phyloP scores from a whole-genome alignment of 495 filamentous ascomycete species.

The Hypoxylon rickii region DNA sequence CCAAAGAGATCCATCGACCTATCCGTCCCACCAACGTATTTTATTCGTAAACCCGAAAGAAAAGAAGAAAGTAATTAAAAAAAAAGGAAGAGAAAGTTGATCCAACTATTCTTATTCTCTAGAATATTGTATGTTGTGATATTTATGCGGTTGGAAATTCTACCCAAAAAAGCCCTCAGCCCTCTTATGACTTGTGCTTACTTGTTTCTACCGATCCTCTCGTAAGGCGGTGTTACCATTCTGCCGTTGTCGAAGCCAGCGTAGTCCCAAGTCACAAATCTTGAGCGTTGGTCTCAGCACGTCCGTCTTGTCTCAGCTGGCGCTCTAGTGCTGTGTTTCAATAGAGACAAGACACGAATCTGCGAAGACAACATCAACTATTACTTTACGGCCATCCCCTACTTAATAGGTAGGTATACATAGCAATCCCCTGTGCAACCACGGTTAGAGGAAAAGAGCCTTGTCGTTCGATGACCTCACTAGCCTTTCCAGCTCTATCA shows the following conservation, averaged over 20 bases:
- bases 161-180: conserved; percentile 8
- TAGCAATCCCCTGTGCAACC: no score
- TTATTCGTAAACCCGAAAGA: neutral
- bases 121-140: no score
- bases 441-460: no score
- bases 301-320: neutral
- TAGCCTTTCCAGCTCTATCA: conserved; percentile 24
- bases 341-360: neutral
- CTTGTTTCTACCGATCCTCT: neutral
- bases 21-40: conserved; percentile 12
- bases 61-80: conserved; percentile 2
- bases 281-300: no score
- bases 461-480: conserved; percentile 34
- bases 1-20: neutral
- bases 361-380: no score
- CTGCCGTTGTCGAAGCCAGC: neutral
- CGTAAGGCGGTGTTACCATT: conserved; percentile 1
- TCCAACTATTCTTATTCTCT: no score
- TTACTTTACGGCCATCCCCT: no score
- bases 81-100: no score
- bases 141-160: conserved; percentile 14
- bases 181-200: neutral
- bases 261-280: no score
- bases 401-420: no score
- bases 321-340: neutral